Base-by-base conservation (phyloP, 164 flowering plant genomes). In the Umbellularia californica region DNA sequence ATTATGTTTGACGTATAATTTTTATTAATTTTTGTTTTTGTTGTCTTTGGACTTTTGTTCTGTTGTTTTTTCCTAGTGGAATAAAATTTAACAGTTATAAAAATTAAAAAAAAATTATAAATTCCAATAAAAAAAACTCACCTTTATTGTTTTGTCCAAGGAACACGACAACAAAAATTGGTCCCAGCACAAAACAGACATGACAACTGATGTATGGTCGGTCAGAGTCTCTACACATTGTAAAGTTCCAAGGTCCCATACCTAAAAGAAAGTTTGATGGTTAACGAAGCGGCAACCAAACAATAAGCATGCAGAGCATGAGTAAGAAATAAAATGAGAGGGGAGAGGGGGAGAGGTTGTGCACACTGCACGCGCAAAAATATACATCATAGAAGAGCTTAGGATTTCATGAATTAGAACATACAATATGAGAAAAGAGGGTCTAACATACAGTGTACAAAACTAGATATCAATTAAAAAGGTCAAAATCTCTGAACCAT, bases 111-210 rank as follows among this genome's bases (percentile, higher is more conserved):
- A 3, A 30, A 3, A 74, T 35, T 9, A 41, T 9, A 41, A 41
- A 41, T 41, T 41, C 10, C 47, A 41, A 41, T 41, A 33, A 41
- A 7, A 6, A 6, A 67, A 73, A 74, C 28, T 74, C 58, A 74
- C 99, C 98, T 93, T 95, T 52, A 95, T 81, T 52, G 97, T 92
- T 78, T 83, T 71, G 80, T 95, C 99, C 81, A 95, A 79, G 11
- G 99, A 93, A 80, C 93, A 86, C 27, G 98, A 91, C 58, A 95
- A 74, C 64, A 95, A 89, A 75, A 90, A 93, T 71, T 92, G 94
- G 50, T 95, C 97, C 98, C 99, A 93, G 77, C 97, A 95, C 52
- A 95, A 86, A 79, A 95, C 87, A 70, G 97, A 93, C 97, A 88
- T 95, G 47, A 95, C 99, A 71, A 88, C 98, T 50, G 89, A 81